Base-by-base conservation (phyloP, 2,329 filamentous ascomycete species). In the Drechslerella dactyloides region DNA sequence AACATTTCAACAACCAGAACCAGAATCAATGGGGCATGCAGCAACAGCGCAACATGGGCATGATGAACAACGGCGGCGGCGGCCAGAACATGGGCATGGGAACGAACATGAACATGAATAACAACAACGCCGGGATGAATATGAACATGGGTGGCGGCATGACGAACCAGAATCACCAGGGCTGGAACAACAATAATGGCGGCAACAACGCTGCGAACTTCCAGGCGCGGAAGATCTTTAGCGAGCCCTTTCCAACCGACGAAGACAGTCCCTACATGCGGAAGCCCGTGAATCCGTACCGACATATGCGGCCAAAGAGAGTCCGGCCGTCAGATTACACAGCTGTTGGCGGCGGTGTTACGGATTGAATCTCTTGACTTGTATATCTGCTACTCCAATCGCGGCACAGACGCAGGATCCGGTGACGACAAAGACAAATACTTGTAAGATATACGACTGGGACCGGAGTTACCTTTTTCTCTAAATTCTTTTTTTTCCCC, bases 251-350 rank as follows among this genome's bases (percentile, higher is more conserved):
- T 69, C 84, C 84, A 1, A 87, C 85, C 68, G 86, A 87, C 74
- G 91, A 96, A 63, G 92, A 96, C 66, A 91, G 92, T 70, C 90
- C 94, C 5, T 99, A 99, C 81, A 96, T 97, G 79, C 86, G 94
- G 66, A 93, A 96, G 79, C 94, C 94, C 0, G 90, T 97, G 73
- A 99, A 99, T 78, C 93, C 93, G 1, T 90, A 96, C 78, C 87
- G 94, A 56, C 90, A 94, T 78, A 91, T 92, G 77, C 86, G 90
- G 76, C 88, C 91, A 76, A 86, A 89, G 74, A 85, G 91, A 76
- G 87, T 90, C 61, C 85, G 94, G 62, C 93, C 93, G 10, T 94
- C 91, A 78, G 94, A 99, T 81, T 97, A 75, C 63, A 77, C 76
- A 35, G 75, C 76, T 21, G 59, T 77, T 30, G 76, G 76, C 27